These are phyloP conservation scores for Chamaecrista fasciculata DNA, from an alignment of 306 rosid species.

Conservation along the genomic window DNA sequence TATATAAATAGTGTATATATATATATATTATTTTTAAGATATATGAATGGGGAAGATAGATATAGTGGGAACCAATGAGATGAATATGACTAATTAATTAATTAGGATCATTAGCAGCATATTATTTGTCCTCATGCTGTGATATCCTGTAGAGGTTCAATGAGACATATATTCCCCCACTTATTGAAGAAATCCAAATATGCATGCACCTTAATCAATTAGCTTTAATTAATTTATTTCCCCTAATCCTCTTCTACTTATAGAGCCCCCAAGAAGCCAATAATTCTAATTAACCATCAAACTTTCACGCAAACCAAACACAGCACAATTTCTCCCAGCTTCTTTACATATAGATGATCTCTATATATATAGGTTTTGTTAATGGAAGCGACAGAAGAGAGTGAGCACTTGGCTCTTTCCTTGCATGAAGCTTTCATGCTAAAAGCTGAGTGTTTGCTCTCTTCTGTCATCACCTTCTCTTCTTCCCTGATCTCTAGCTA, in stretches of 20 bases:
- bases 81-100: no score
- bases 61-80: no score
- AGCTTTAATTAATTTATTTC: no score
- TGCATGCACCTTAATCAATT: no score
- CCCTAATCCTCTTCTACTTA: background rate
- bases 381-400: slow-evolving; percentile 54
- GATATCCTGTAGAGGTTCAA: background rate
- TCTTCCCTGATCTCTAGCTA: no score
- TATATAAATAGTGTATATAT: no score
- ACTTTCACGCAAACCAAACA: background rate
- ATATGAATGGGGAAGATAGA: no score
- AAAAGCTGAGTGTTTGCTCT: slow-evolving; percentile 47
- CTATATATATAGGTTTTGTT: slow-evolving; percentile 11
- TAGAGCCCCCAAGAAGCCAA: background rate
- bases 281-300: background rate
- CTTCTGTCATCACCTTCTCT: slow-evolving; percentile 48
- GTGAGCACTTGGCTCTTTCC: slow-evolving; percentile 51
- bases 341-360: no score
- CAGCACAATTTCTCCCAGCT: no score
- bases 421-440: slow-evolving; percentile 37
- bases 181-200: background rate
- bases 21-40: no score
- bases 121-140: no score
- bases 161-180: background rate
- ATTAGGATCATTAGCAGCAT: no score